These are phyloP conservation scores for Claviceps pusilla DNA, from an alignment of 2,329 filamentous ascomycete genomes.

Conservation along the genomic window DNA sequence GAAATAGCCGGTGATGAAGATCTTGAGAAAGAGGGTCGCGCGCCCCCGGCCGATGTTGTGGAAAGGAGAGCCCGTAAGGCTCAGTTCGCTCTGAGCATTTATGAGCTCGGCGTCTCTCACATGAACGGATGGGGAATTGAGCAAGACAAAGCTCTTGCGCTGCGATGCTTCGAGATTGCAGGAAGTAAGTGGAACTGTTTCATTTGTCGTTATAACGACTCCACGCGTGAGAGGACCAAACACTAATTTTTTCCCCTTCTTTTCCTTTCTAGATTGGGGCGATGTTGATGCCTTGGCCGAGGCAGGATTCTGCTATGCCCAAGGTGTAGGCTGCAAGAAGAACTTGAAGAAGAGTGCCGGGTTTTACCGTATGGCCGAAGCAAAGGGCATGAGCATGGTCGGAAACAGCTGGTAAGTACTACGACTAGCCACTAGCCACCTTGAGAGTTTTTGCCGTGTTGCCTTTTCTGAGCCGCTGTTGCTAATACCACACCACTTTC, in stretches of 20 bases:
- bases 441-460: background rate
- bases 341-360: constrained; percentile 86
- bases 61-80: constrained; percentile 75
- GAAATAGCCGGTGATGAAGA: constrained; percentile 76
- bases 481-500: no score
- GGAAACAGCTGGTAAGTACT: constrained; percentile 84
- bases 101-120: constrained; percentile 89
- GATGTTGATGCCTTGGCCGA: constrained; percentile 89
- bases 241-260: background rate
- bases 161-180: constrained; percentile 93
- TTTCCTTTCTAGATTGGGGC: constrained; percentile 52
- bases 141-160: constrained; percentile 73
- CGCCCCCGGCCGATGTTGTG: constrained; percentile 36
- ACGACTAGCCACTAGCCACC: background rate
- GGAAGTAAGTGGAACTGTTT: constrained; percentile 42
- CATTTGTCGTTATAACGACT: no score
- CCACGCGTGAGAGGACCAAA: background rate
- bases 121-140: constrained; percentile 98
- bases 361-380: constrained; percentile 80
- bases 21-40: constrained; percentile 44
- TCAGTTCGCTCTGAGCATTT: constrained; percentile 89
- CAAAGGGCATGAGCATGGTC: constrained; percentile 91
- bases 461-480: no score
- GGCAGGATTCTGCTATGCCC: constrained; percentile 88
- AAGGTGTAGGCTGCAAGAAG: constrained; percentile 89